These are phyloP conservation scores for Eucalyptus curtisii DNA, from an alignment of 345 rosid species.

Conservation along the genomic window DNA sequence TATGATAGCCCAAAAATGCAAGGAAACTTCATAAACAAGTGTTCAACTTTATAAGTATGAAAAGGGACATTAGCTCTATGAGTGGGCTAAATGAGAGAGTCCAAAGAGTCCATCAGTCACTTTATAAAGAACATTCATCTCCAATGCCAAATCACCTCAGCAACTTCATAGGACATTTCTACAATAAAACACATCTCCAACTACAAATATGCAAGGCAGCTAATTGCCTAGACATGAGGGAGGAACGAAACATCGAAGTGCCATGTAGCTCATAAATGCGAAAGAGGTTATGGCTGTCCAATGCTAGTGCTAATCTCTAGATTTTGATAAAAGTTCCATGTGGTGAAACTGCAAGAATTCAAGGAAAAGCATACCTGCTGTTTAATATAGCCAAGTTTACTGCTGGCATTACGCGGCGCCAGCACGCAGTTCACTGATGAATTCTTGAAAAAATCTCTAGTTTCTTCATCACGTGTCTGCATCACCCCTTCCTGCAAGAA, in stretches of 20 bases:
- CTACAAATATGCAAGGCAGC: not conserved
- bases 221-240: not conserved
- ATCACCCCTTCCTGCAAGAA: constrained; percentile 69
- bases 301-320: not conserved
- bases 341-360: not conserved
- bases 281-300: not conserved
- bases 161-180: not conserved
- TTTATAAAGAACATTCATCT: not conserved
- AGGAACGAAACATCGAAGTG: not conserved
- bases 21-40: not conserved
- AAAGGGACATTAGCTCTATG: not conserved
- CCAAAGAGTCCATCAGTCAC: not conserved
- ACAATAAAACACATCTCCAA: not conserved
- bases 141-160: not conserved
- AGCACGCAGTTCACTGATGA: constrained; percentile 83
- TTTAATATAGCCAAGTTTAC: constrained; percentile 68
- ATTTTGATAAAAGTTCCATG: not conserved
- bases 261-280: not conserved
- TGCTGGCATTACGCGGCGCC: constrained; percentile 78
- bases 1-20: not conserved
- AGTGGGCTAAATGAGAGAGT: not conserved
- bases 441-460: constrained; percentile 80
- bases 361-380: constrained; percentile 47
- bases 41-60: not conserved
- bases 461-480: constrained; percentile 93